These are phyloP conservation scores for Cyclotella baltica DNA, from an alignment of 108 stramenopile species.

Conservation along the genomic window DNA sequence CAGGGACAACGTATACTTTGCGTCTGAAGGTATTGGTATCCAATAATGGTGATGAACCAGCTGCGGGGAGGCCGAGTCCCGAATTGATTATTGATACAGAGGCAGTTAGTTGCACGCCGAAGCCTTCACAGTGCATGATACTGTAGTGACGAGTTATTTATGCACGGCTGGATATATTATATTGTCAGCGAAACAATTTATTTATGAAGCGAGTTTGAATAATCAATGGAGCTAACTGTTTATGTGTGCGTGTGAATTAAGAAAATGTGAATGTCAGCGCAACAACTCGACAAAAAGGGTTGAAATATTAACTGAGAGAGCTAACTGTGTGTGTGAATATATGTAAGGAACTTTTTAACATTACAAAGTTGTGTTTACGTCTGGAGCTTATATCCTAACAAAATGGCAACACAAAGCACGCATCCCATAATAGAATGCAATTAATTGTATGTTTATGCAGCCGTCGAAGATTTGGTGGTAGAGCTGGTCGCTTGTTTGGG, in stretches of 20 bases:
- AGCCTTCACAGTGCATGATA: slow-evolving; percentile 49
- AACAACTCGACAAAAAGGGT: too few species aligned
- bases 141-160: slow-evolving; percentile 21
- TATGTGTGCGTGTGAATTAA: too few species aligned
- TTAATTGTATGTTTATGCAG: too few species aligned
- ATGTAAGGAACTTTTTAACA: too few species aligned
- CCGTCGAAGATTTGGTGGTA: background rate
- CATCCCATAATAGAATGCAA: too few species aligned
- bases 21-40: slow-evolving; percentile 37
- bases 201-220: background rate
- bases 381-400: too few species aligned
- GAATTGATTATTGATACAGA: slow-evolving; percentile 62
- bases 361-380: too few species aligned
- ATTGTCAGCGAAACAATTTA: too few species aligned
- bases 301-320: too few species aligned
- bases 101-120: slow-evolving; percentile 54
- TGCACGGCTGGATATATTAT: background rate
- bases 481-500: background rate
- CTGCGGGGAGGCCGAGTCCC: slow-evolving; percentile 49
- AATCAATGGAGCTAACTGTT: background rate
- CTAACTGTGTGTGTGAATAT: too few species aligned
- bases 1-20: slow-evolving; percentile 51
- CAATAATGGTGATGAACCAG: slow-evolving; percentile 23
- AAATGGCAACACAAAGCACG: too few species aligned
- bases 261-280: too few species aligned